A percentile compares a stretch with the other conserved stretches of the same genome.
Conservation (phyloP, 2,329 filamentous ascomycete genomes). For the Aspergillus puulaauensis region DNA sequence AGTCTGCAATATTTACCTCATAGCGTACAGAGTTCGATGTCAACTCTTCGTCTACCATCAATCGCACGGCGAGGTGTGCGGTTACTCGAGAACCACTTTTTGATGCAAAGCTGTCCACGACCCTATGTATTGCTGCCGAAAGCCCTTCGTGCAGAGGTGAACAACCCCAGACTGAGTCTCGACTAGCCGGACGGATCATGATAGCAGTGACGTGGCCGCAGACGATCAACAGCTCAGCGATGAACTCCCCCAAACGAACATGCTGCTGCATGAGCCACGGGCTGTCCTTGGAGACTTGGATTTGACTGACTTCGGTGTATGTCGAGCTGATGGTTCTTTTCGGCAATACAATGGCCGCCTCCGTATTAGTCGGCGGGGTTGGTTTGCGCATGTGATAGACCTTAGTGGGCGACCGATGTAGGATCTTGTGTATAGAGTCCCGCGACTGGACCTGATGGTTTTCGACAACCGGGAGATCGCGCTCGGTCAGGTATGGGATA, state of each 20-base stretch:
- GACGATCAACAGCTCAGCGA: slow-evolving; percentile 70
- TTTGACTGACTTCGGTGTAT: slow-evolving; percentile 51
- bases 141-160: slow-evolving; percentile 57
- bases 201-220: slow-evolving; percentile 65
- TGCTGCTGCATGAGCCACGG: slow-evolving; percentile 71
- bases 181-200: slow-evolving; percentile 63
- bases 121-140: slow-evolving; percentile 60
- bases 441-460: slow-evolving; percentile 55
- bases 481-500: slow-evolving; percentile 54
- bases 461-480: slow-evolving; percentile 57
- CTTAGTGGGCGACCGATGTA: slow-evolving; percentile 46
- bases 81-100: slow-evolving; percentile 56
- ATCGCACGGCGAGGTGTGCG: slow-evolving; percentile 71
- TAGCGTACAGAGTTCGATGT: slow-evolving; percentile 32
- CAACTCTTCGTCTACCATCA: slow-evolving; percentile 58
- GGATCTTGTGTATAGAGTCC: slow-evolving; percentile 53
- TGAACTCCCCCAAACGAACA: slow-evolving; percentile 65
- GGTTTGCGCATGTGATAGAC: slow-evolving; percentile 63
- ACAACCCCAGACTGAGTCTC: slow-evolving; percentile 64
- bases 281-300: slow-evolving; percentile 54
- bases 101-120: slow-evolving; percentile 60
- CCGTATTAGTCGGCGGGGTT: slow-evolving; percentile 52
- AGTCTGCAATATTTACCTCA: slow-evolving; percentile 33
- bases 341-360: slow-evolving; percentile 60
- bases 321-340: slow-evolving; percentile 55